Evolutionary conservation across 768 basidiomycete species (phyloP), one percentile per base, ranked within the genome.

Genomic region (Cubamyces lactineus): DNA sequence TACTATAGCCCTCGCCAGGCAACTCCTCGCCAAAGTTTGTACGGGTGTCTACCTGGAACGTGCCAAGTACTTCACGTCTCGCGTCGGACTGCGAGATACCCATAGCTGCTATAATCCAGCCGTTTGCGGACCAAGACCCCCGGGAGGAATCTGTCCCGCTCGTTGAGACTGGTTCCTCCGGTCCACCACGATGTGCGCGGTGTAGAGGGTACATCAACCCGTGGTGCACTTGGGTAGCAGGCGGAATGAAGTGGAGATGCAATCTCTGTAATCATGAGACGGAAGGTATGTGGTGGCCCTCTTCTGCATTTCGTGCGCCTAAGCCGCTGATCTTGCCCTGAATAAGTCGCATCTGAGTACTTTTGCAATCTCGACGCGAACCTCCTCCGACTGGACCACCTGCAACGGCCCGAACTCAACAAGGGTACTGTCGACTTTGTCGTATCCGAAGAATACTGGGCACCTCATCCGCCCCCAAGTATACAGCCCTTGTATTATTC

Each of bases 131-230:
- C 42, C 81, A 86, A n/a, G 86, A 87, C 65, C 78, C 86, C 4
- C 81, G 85, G 49, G 92, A 97, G 74, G 91, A 94, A 45, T 81
- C 86, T 0, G 76, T 98, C 13, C 93, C 94, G 0, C 66, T 92
- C 5, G 86, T 98, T 4, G 85, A 91, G 57, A 83, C 86, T 34
- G 88, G 87, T 5, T 78, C 80, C 24, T 71, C 73, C 1, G 95
- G 94, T 13, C 97, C 96, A 13, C 83, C 90, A 23, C 83, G 97
- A 34, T 99, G 97, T 69, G 83, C 80, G 47, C 79, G 83, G 38
- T 99, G 97, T 74, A 82, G 92, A 66, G 92, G 82, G 0, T 99
- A 98, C 73, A 80, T 99, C 67, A 98, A 98, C 70, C 91, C 95
- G 0, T 98, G 94, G 94, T 94, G 89, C 73, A 78, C 78, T 24